Evolutionary conservation across 345 rosid genomes (phyloP).

Genomic region (Salix suchowensis): DNA sequence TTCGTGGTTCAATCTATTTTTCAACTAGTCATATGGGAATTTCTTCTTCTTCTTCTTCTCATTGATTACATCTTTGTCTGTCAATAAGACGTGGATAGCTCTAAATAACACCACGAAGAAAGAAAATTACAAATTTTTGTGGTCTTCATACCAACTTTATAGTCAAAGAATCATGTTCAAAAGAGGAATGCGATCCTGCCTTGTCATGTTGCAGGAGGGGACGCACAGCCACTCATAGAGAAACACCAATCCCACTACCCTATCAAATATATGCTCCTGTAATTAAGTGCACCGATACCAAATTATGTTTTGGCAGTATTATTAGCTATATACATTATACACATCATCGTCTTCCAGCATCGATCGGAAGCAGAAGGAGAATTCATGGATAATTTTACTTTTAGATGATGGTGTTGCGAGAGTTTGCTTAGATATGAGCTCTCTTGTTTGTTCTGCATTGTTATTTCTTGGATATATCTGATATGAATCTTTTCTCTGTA

Average conservation of each 20-base stretch:
- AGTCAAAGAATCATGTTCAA: conserved; percentile 4
- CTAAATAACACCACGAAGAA: conserved; percentile 12
- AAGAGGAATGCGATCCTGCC: conserved; percentile 1
- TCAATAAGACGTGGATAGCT: conserved; percentile 20
- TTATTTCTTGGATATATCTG: background rate
- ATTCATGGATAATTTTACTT: background rate
- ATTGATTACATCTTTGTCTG: background rate
- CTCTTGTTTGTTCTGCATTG: conserved; percentile 6
- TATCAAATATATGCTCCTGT: background rate
- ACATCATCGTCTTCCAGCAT: background rate
- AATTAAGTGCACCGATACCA: background rate
- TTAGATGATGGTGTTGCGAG: background rate
- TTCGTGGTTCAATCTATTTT: background rate
- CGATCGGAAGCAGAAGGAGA: background rate
- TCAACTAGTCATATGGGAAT: background rate
- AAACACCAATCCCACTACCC: background rate
- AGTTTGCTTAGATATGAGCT: background rate
- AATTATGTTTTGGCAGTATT: background rate
- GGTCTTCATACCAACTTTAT: conserved; percentile 16
- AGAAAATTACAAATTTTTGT: background rate
- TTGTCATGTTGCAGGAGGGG: conserved; percentile 17
- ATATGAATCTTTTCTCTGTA: background rate
- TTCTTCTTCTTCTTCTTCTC: conserved; percentile 2
- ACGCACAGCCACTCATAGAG: background rate
- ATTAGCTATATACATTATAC: background rate